A percentile compares a stretch with the other conserved stretches of the same genome.
Conservation (phyloP, 805 yeast genomes). For the Ogataea salicorniae region DNA sequence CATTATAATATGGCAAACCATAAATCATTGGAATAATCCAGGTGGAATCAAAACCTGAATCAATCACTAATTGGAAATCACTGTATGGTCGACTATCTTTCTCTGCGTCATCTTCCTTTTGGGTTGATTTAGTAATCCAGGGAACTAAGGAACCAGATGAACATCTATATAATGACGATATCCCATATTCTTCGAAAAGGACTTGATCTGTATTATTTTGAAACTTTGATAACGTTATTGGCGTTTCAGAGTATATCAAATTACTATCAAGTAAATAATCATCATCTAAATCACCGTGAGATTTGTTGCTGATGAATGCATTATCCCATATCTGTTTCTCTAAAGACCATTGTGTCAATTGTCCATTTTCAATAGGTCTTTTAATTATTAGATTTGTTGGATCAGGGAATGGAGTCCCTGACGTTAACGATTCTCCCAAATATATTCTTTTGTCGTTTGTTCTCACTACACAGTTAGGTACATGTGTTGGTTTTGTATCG, state of each 20-base stretch:
- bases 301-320: conserved; percentile 39
- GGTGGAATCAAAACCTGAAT: conserved; percentile 83
- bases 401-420: conserved; percentile 52
- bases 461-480: conserved; percentile 67
- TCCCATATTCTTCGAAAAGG: conserved; percentile 89
- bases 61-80: conserved; percentile 77
- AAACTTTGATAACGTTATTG: conserved; percentile 74
- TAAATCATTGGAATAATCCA: conserved; percentile 82
- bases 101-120: not conserved
- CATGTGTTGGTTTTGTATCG: conserved; percentile 40
- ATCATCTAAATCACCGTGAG: conserved; percentile 16
- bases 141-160: conserved; percentile 59
- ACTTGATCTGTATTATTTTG: conserved; percentile 87
- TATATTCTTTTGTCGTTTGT: conserved; percentile 71
- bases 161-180: conserved; percentile 62
- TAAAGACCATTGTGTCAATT: conserved; percentile 84
- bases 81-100: conserved; percentile 9
- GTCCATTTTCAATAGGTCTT: conserved; percentile 87
- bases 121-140: conserved; percentile 39
- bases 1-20: conserved; percentile 72
- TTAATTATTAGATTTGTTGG: conserved; percentile 67
- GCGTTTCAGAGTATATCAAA: conserved; percentile 72
- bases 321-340: conserved; percentile 91
- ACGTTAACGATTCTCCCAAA: conserved; percentile 48
- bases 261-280: conserved; percentile 49